These are phyloP conservation scores for Sequoia sempervirens DNA, from an alignment of 75 land plant genomes.

Conservation along the genomic window DNA sequence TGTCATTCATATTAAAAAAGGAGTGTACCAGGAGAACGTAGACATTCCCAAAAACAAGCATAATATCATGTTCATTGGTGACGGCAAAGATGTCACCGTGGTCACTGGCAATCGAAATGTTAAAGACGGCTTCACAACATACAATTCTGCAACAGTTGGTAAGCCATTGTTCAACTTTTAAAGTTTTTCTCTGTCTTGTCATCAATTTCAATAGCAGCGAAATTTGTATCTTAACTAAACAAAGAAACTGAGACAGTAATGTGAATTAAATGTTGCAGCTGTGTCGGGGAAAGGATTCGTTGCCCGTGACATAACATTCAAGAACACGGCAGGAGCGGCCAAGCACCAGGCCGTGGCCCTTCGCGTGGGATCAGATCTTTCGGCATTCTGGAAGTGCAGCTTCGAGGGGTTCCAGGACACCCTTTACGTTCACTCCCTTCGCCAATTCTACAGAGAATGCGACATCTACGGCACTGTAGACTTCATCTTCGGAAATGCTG, in stretches of 20 bases:
- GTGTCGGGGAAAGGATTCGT: conserved; percentile 11
- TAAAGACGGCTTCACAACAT: conserved; percentile 17
- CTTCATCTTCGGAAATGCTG: conserved; percentile 35
- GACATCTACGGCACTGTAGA: conserved; percentile 38
- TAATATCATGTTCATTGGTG: conserved; percentile 30
- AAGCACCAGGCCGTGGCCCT: conserved; percentile 47
- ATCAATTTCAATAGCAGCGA: too few relatives aligned
- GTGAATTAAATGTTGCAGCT: background rate
- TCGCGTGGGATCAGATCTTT: conserved; percentile 24
- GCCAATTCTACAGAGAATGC: conserved; percentile 35
- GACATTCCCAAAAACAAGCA: conserved; percentile 3
- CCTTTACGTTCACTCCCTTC: conserved; percentile 11
- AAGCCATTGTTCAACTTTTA: background rate
- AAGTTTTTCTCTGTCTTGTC: too few relatives aligned
- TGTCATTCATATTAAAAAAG: conserved; percentile 26
- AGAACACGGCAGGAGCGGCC: conserved; percentile 25
- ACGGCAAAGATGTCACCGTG: conserved; percentile 24
- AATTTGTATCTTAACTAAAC: too few relatives aligned
- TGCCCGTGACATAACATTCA: conserved; percentile 19
- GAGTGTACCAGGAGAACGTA: conserved; percentile 19
- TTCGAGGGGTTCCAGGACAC: conserved; percentile 29
- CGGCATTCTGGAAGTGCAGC: conserved; percentile 24
- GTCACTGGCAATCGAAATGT: conserved; percentile 18
- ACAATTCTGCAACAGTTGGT: conserved; percentile 27
- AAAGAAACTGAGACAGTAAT: background rate